A percentile compares a stretch with the other conserved stretches of the same genome.
Evolutionary conservation across 176 grass and related monocot species (phyloP).

Genomic region (Dendrocalamus sinicus): DNA sequence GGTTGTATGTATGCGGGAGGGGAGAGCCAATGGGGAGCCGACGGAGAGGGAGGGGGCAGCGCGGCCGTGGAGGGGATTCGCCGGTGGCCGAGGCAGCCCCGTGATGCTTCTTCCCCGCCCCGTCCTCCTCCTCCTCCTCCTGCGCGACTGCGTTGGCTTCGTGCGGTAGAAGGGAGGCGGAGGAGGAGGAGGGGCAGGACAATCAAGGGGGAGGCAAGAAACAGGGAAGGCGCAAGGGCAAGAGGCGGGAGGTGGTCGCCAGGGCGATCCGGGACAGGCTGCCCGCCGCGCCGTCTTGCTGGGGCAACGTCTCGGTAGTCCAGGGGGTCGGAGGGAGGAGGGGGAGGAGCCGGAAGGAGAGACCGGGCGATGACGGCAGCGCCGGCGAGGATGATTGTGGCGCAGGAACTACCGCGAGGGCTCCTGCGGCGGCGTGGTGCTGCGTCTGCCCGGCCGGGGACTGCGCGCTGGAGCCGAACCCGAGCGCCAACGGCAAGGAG

Average conservation of each 20-base stretch:
- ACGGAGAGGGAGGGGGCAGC: neutral
- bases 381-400: neutral
- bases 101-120: neutral
- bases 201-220: neutral
- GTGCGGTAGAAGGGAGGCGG: slow-evolving; percentile 20
- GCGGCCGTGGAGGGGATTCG: neutral
- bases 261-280: slow-evolving; percentile 45
- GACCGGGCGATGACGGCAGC: neutral
- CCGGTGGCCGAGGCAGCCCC: slow-evolving; percentile 21
- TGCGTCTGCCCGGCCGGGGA: slow-evolving; percentile 50
- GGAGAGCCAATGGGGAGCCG: slow-evolving; percentile 41
- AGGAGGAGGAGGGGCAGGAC: neutral
- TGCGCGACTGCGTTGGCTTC: slow-evolving; percentile 24
- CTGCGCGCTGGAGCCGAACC: slow-evolving; percentile 55
- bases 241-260: slow-evolving; percentile 32
- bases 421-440: slow-evolving; percentile 44
- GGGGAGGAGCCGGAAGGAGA: slow-evolving; percentile 27
- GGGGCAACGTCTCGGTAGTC: slow-evolving; percentile 40
- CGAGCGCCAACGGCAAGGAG: slow-evolving; percentile 63
- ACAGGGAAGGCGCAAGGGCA: slow-evolving; percentile 35
- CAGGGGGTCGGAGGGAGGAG: neutral
- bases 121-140: neutral
- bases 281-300: slow-evolving; percentile 46
- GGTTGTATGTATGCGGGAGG: slow-evolving; percentile 58
- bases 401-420: neutral